These are phyloP conservation scores for Lachancea kluyveri DNA, from an alignment of 805 yeast genomes.

Conservation along the genomic window DNA sequence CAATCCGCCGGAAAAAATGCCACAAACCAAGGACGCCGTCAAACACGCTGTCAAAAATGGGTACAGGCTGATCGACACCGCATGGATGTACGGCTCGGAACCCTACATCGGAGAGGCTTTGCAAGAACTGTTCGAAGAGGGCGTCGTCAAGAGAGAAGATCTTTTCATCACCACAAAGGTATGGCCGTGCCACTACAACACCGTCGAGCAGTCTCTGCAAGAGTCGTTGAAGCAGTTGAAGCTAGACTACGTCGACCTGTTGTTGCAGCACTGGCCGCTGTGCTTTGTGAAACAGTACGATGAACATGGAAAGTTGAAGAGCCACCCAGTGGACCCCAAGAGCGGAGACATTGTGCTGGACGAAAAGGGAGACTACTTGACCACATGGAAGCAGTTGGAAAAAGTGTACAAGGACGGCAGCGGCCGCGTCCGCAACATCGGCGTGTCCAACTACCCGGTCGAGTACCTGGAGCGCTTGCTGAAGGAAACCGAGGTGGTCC, in stretches of 20 bases:
- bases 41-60: slow-evolving; percentile 58
- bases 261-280: slow-evolving; percentile 76
- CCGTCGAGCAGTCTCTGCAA: slow-evolving; percentile 47
- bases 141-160: slow-evolving; percentile 46
- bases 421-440: slow-evolving; percentile 44
- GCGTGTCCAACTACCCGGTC: slow-evolving; percentile 50
- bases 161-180: slow-evolving; percentile 70
- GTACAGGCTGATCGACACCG: slow-evolving; percentile 71
- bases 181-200: slow-evolving; percentile 50
- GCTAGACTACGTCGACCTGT: slow-evolving; percentile 69
- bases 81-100: slow-evolving; percentile 65
- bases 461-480: slow-evolving; percentile 36
- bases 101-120: slow-evolving; percentile 58
- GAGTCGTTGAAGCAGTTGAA: slow-evolving; percentile 54
- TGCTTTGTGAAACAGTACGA: slow-evolving; percentile 32
- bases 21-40: slow-evolving; percentile 45
- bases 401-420: slow-evolving; percentile 32
- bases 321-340: slow-evolving; percentile 26
- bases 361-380: slow-evolving; percentile 36
- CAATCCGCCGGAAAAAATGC: slow-evolving; percentile 41
- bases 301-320: slow-evolving; percentile 19
- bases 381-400: slow-evolving; percentile 51
- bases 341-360: slow-evolving; percentile 33
- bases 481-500: slow-evolving; percentile 41
- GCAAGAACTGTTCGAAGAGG: slow-evolving; percentile 42